Conservation (phyloP, 148 eudicot species). For the Nepenthes gracilis region DNA sequence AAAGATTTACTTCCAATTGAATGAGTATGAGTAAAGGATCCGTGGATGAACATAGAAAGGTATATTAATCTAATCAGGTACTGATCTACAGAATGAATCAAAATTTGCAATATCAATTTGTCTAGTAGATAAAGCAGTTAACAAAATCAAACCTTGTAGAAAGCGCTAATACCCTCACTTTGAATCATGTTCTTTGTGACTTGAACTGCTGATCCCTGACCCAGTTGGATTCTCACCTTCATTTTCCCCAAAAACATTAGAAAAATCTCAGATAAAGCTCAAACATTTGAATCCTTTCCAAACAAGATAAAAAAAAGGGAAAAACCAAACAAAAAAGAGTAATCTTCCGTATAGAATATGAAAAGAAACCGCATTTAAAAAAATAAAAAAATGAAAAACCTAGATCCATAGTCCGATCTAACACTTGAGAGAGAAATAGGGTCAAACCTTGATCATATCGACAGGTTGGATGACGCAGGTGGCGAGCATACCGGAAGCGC, state of each 20-base stretch:
- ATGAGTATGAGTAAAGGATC: too few species aligned
- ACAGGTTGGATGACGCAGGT: constrained; percentile 12
- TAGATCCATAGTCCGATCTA: constrained; percentile 1
- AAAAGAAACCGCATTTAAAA: not conserved
- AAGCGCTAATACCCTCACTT: constrained; percentile 37
- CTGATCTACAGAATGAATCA: not conserved
- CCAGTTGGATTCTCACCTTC: constrained; percentile 48
- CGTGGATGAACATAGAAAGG: too few species aligned
- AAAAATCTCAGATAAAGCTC: not conserved
- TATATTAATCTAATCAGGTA: not conserved
- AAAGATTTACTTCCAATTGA: too few species aligned
- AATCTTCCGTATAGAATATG: too few species aligned
- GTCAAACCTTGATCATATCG: constrained; percentile 7
- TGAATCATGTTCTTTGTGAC: constrained; percentile 39
- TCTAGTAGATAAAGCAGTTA: not conserved
- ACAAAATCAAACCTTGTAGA: constrained; percentile 30
- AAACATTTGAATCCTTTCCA: not conserved
- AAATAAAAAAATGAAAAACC: not conserved
- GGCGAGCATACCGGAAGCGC: constrained; percentile 13
- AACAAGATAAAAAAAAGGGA: not conserved
- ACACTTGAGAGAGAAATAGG: not conserved
- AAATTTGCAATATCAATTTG: not conserved
- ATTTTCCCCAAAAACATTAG: not conserved
- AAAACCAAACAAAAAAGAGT: not conserved
- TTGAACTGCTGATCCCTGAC: constrained; percentile 41